Conservation (phyloP, 2,329 filamentous ascomycete species). For the Elsinoe australis region DNA sequence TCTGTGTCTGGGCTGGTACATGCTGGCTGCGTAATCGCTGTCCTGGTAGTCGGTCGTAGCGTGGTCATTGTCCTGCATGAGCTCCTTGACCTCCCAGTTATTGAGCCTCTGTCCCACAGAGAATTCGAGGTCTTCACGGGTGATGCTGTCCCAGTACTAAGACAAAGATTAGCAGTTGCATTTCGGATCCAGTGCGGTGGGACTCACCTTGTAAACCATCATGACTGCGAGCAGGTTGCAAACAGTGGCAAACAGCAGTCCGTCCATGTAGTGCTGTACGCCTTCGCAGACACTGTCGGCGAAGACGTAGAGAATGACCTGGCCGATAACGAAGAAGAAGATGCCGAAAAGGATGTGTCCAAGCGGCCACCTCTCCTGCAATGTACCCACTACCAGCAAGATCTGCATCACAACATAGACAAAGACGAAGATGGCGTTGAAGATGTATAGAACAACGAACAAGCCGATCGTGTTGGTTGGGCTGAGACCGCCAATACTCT, state of each 20-base stretch:
- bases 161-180: not conserved
- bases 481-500: conserved; percentile 75
- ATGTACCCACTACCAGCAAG: conserved; percentile 76
- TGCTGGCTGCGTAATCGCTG: conserved; percentile 52
- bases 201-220: conserved; percentile 94
- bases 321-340: conserved; percentile 84
- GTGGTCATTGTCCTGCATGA: conserved; percentile 75
- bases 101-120: conserved; percentile 91
- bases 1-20: conserved; percentile 28
- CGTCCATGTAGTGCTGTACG: conserved; percentile 87
- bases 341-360: conserved; percentile 85
- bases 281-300: conserved; percentile 75
- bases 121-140: conserved; percentile 95
- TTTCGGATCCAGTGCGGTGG: not conserved
- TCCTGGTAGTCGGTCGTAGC: conserved; percentile 65
- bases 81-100: conserved; percentile 97
- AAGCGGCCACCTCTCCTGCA: conserved; percentile 92
- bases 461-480: conserved; percentile 81
- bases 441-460: conserved; percentile 83
- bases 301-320: conserved; percentile 87
- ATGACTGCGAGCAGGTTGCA: conserved; percentile 93
- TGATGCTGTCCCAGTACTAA: conserved; percentile 98
- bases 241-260: conserved; percentile 85
- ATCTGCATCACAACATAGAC: conserved; percentile 85
- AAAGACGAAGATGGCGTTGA: conserved; percentile 79